Evolutionary conservation across 2,329 filamentous ascomycete genomes (phyloP).

Genomic region (Pseudogymnoascus sp.): DNA sequence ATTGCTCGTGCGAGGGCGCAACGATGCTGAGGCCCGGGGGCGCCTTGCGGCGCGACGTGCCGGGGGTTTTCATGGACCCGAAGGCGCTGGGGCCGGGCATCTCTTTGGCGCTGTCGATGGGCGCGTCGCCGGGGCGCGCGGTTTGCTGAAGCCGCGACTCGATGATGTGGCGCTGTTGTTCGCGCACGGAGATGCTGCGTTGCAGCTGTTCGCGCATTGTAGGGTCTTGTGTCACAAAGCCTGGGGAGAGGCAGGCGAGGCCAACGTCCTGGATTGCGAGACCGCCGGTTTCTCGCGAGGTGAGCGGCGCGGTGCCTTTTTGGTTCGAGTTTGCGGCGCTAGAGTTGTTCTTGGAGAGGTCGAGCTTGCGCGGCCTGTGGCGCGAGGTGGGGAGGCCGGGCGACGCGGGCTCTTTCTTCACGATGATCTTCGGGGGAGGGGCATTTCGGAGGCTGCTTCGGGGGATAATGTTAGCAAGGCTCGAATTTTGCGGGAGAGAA

Average conservation of each 20-base stretch:
- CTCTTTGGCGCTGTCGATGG: constrained; percentile 47
- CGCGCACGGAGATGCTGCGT: constrained; percentile 83
- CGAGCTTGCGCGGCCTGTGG: constrained; percentile 67
- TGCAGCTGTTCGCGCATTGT: constrained; percentile 92
- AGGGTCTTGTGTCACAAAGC: constrained; percentile 94
- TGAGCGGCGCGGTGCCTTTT: constrained; percentile 63
- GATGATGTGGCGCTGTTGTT: constrained; percentile 91
- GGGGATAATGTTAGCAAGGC: constrained; percentile 11
- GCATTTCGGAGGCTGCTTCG: constrained; percentile 42
- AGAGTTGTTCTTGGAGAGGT: constrained; percentile 62
- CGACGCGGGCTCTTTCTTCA: constrained; percentile 90
- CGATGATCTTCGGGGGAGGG: constrained; percentile 78
- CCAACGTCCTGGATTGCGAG: constrained; percentile 87
- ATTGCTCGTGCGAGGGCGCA: constrained; percentile 85
- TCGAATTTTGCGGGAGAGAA: constrained; percentile 1
- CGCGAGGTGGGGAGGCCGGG: constrained; percentile 67
- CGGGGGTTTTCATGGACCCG: constrained; percentile 57
- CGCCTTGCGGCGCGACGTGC: constrained; percentile 66
- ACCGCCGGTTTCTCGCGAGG: constrained; percentile 61
- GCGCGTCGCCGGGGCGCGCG: constrained; percentile 66
- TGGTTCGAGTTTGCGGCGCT: constrained; percentile 45
- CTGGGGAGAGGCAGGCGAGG: constrained; percentile 86
- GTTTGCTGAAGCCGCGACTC: constrained; percentile 85
- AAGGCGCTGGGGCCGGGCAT: constrained; percentile 31
- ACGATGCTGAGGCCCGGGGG: constrained; percentile 89